Conservation (phyloP, 1,139 yeast species). For the Geotrichum cucujoidarum region DNA sequence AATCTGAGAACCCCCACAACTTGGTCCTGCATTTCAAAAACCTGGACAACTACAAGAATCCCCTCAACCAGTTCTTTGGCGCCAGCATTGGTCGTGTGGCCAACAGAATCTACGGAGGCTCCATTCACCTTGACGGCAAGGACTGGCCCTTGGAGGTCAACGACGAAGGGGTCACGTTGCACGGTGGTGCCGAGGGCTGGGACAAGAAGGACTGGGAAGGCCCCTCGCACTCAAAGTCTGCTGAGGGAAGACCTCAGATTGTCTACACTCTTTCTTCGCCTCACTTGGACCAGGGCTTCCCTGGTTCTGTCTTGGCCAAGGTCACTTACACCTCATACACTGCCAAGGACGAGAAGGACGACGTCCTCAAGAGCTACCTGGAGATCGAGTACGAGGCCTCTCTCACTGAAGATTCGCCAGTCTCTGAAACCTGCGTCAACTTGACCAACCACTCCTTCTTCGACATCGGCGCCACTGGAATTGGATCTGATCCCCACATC, state of each 20-base stretch:
- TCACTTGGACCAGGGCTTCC: constrained; percentile 51
- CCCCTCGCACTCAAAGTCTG: constrained; percentile 24
- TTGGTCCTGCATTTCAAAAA: constrained; percentile 28
- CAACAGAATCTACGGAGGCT: constrained; percentile 51
- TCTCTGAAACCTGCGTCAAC: constrained; percentile 49
- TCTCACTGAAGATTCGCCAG: constrained; percentile 40
- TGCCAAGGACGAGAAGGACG: constrained; percentile 25
- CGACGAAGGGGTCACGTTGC: constrained; percentile 40
- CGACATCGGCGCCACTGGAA: constrained; percentile 39
- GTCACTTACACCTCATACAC: constrained; percentile 43
- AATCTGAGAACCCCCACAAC: constrained; percentile 22
- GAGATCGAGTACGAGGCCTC: constrained; percentile 48
- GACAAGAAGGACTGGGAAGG: constrained; percentile 41
- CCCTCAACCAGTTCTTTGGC: constrained; percentile 49
- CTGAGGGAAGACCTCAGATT: background rate
- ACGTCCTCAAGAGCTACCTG: constrained; percentile 33
- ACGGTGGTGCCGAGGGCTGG: constrained; percentile 52
- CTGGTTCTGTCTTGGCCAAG: constrained; percentile 46
- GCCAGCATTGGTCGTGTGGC: constrained; percentile 58
- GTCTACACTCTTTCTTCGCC: constrained; percentile 37
- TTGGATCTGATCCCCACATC: constrained; percentile 33
- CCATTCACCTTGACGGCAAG: constrained; percentile 42
- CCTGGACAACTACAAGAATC: constrained; percentile 25
- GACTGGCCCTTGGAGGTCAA: constrained; percentile 41
- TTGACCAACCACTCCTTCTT: constrained; percentile 65